These are phyloP conservation scores for Cladosporium cucumerinum DNA, from an alignment of 2,329 filamentous ascomycete species.

Conservation along the genomic window DNA sequence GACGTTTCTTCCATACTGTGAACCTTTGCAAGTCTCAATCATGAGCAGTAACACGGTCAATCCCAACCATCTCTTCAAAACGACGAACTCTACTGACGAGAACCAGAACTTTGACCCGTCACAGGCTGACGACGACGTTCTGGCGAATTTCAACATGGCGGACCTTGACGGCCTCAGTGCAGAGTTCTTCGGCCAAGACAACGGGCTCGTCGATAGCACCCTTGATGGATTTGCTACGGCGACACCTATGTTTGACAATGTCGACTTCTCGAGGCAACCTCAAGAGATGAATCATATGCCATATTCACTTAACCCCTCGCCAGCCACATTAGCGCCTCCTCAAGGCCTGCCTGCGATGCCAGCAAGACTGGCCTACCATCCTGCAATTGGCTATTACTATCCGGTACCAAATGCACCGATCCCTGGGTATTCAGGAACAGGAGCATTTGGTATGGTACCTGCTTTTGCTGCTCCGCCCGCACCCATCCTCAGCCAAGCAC, in stretches of 20 bases:
- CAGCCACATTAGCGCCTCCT: not conserved
- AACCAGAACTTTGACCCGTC: not conserved
- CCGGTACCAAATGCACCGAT: not conserved
- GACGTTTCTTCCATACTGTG: constrained; percentile 1
- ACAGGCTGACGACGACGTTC: not conserved
- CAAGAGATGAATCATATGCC: not conserved
- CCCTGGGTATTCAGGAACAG: not conserved
- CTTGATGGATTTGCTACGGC: not conserved
- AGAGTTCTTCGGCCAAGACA: not conserved
- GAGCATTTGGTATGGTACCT: not conserved
- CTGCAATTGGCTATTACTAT: not conserved
- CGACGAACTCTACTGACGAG: not conserved
- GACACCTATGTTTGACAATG: not conserved
- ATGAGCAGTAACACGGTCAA: not conserved
- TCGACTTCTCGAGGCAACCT: not conserved
- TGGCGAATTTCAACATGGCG: not conserved
- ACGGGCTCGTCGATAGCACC: not conserved
- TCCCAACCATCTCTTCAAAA: not conserved
- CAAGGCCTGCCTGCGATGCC: not conserved
- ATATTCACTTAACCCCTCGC: not conserved
- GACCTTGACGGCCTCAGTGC: not conserved
- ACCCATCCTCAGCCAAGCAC: not conserved
- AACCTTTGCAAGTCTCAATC: not conserved
- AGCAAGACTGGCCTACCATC: not conserved
- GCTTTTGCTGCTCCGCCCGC: not conserved